These are phyloP conservation scores for Pleurostoma richardsiae DNA, from an alignment of 2,329 filamentous ascomycete species.

Conservation along the genomic window DNA sequence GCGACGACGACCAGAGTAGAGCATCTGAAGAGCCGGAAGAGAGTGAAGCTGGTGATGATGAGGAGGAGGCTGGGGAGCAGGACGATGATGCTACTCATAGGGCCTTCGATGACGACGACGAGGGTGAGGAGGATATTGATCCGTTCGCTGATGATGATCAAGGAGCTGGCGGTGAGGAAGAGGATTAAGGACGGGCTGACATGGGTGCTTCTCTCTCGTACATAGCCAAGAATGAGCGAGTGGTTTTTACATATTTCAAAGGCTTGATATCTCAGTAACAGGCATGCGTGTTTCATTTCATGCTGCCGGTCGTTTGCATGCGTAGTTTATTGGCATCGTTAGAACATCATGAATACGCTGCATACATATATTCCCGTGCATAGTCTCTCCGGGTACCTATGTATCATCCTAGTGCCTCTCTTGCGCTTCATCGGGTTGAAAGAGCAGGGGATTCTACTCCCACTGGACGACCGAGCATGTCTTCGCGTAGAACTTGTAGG, in stretches of 20 bases:
- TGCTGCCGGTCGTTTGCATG: background rate
- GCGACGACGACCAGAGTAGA: constrained; percentile 20
- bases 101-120: constrained; percentile 1
- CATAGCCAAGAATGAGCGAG: background rate
- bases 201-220: background rate
- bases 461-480: too few relatives aligned
- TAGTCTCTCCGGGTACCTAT: too few relatives aligned
- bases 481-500: too few relatives aligned
- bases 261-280: background rate
- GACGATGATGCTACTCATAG: constrained; percentile 4
- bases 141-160: constrained; percentile 13
- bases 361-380: background rate
- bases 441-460: too few relatives aligned
- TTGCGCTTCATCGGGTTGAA: too few relatives aligned
- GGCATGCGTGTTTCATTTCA: background rate
- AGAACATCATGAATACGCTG: background rate
- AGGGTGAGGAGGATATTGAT: constrained; percentile 11
- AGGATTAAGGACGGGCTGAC: constrained; percentile 4
- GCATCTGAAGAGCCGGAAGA: background rate
- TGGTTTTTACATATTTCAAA: background rate
- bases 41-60: constrained; percentile 1
- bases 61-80: constrained; percentile 10
- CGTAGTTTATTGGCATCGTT: background rate
- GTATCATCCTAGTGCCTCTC: too few relatives aligned
- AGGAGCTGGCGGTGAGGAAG: constrained; percentile 4